phyloP scores from a whole-genome alignment of 2,329 filamentous ascomycete genomes.

The Tolypocladium amazonense region DNA sequence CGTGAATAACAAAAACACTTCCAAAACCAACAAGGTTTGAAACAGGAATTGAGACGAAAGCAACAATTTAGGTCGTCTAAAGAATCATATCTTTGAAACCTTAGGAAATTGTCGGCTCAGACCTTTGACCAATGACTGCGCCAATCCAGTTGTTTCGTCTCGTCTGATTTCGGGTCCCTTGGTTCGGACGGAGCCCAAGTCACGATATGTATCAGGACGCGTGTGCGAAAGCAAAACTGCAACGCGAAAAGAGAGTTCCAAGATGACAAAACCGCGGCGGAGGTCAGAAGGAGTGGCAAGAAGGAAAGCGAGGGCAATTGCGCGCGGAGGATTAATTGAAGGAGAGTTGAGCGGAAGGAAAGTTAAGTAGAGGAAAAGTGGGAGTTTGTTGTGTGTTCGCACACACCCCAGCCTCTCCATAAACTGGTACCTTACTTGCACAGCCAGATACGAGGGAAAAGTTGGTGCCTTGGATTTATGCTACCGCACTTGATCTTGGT shows the following conservation, averaged over 20 bases:
- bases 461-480: neutral
- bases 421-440: no score
- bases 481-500: neutral
- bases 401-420: neutral
- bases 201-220: no score
- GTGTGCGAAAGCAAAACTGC: neutral
- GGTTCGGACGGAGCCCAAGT: no score
- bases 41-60: neutral
- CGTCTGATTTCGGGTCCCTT: neutral
- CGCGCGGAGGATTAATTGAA: neutral
- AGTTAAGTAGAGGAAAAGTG: neutral
- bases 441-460: neutral
- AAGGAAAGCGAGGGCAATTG: neutral
- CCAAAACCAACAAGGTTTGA: neutral
- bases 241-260: neutral
- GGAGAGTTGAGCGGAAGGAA: neutral
- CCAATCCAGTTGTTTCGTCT: neutral
- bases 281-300: neutral
- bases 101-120: neutral
- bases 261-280: neutral
- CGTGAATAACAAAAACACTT: neutral
- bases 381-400: neutral
- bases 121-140: neutral
- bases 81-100: neutral
- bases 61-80: neutral